These are phyloP conservation scores for Apiotrichum domesticum DNA, from an alignment of 1,284 basidiomycete genomes.

Conservation along the genomic window DNA sequence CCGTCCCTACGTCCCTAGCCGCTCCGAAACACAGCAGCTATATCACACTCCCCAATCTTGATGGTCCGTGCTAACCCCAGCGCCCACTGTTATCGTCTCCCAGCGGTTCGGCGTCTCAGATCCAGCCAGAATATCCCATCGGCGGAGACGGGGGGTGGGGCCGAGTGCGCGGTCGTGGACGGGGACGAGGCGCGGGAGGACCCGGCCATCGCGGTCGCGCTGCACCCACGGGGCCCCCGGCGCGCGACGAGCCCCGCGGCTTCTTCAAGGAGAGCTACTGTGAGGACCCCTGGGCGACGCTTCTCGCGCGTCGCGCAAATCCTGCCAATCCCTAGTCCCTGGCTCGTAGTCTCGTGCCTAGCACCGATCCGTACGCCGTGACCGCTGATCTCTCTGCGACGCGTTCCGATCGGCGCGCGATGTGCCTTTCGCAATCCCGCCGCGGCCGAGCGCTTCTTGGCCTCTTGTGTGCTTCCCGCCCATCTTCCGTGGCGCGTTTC, in stretches of 20 bases:
- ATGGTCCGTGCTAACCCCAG: not conserved
- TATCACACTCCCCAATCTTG: not conserved
- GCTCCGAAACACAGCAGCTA: not conserved
- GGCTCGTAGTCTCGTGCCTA: too few species aligned
- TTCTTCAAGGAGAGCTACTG: conserved; percentile 35
- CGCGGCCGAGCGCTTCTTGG: too few species aligned
- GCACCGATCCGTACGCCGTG: too few species aligned
- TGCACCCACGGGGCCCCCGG: not conserved
- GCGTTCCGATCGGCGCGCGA: too few species aligned
- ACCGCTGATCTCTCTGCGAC: too few species aligned
- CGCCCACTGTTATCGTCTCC: not conserved
- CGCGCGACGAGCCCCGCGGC: conserved; percentile 5
- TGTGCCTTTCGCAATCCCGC: too few species aligned
- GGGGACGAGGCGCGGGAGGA: conserved; percentile 5
- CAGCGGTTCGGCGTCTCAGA: not conserved
- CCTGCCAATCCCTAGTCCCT: not conserved
- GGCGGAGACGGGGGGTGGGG: not conserved
- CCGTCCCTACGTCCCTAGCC: too few species aligned
- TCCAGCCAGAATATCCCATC: not conserved
- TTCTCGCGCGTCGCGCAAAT: conserved; percentile 3
- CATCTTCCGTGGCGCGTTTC: too few species aligned
- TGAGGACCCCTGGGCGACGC: conserved; percentile 35
- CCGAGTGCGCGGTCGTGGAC: not conserved
- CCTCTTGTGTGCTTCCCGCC: too few species aligned
- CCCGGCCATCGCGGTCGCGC: conserved; percentile 2